Conservation (phyloP, 2,329 filamentous ascomycete species). For the Coniochaeta sp. region DNA sequence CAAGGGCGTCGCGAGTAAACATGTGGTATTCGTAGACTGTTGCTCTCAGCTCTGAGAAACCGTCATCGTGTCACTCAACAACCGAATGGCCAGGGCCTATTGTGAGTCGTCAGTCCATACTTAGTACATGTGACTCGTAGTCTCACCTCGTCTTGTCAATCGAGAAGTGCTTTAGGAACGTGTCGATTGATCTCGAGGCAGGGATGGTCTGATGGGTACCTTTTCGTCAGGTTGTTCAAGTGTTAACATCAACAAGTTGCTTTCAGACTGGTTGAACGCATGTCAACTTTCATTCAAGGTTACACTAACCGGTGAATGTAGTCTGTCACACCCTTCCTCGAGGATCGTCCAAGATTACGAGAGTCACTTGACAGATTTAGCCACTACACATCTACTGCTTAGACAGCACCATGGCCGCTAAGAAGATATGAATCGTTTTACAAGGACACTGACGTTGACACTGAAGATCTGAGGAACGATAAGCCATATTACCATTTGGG, state of each 20-base stretch:
- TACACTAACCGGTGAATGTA: too few species aligned
- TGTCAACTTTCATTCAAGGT: too few species aligned
- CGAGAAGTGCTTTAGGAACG: not conserved
- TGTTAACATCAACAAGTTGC: too few species aligned
- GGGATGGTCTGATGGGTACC: too few species aligned
- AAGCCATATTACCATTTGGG: not conserved
- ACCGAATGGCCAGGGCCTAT: not conserved
- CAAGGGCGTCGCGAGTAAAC: not conserved
- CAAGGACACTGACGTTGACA: not conserved
- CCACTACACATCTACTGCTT: too few species aligned
- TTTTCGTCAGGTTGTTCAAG: too few species aligned
- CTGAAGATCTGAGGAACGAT: not conserved
- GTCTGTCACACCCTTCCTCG: too few species aligned
- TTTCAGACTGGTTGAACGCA: too few species aligned
- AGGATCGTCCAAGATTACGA: too few species aligned
- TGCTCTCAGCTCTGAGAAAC: not conserved
- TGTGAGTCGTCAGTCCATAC: not conserved
- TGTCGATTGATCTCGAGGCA: not conserved
- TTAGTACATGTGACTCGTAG: not conserved
- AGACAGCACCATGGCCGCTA: too few species aligned
- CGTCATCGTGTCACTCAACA: not conserved
- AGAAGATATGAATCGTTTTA: not conserved
- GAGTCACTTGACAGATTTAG: too few species aligned
- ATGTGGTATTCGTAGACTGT: not conserved
- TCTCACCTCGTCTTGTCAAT: not conserved